Evolutionary conservation across 768 basidiomycete genomes (phyloP).

Genomic region (Austroboletus eburneus): DNA sequence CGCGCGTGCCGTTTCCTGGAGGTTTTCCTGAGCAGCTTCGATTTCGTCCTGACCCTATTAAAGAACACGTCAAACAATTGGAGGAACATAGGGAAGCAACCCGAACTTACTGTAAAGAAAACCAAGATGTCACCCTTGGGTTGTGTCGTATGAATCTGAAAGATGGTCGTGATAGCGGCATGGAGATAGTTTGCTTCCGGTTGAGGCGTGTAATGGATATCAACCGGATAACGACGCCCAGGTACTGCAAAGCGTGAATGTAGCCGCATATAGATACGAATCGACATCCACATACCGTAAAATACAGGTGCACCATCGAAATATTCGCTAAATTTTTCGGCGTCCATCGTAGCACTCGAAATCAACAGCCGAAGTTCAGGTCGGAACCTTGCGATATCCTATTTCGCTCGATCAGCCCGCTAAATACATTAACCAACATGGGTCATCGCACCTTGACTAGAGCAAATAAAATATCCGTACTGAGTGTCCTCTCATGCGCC

Average conservation of each 20-base stretch:
- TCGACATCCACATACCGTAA: conserved; percentile 53
- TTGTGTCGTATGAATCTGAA: conserved; percentile 98
- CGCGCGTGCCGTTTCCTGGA: conserved; percentile 92
- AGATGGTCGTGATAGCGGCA: conserved; percentile 96
- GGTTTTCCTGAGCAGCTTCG: conserved; percentile 93
- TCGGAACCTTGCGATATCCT: conserved; percentile 96
- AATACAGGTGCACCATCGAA: conserved; percentile 97
- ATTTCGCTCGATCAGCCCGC: conserved; percentile 21
- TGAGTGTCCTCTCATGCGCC: conserved; percentile 95
- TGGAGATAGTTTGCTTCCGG: conserved; percentile 99
- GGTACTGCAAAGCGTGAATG: conserved; percentile 57
- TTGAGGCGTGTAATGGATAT: conserved; percentile 98
- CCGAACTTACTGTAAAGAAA: conserved; percentile 77
- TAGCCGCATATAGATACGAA: neutral
- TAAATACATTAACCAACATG: conserved; percentile 4
- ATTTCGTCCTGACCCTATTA: conserved; percentile 94
- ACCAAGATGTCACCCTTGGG: conserved; percentile 97
- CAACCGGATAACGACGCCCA: conserved; percentile 95
- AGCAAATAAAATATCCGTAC: conserved; percentile 98
- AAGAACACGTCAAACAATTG: conserved; percentile 2
- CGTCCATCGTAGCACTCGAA: conserved; percentile 95
- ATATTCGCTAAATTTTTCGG: conserved; percentile 96
- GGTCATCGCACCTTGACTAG: conserved; percentile 84
- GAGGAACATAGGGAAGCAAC: neutral
- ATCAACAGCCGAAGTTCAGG: conserved; percentile 92